Conservation (phyloP, 2,329 filamentous ascomycete species). For the Chalaropsis thielavioides region DNA sequence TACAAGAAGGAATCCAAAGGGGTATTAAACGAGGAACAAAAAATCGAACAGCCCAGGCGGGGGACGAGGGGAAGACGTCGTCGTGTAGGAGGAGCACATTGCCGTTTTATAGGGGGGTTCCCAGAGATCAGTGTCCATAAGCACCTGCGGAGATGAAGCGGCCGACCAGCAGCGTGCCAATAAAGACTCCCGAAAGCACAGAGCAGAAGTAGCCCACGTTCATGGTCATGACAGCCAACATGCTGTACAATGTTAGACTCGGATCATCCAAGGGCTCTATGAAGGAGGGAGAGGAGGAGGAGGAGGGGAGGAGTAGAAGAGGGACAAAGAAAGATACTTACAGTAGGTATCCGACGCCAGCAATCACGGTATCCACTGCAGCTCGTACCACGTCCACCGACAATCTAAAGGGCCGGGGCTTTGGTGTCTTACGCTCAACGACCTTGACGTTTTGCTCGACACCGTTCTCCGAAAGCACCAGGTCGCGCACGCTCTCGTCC, state of each 20-base stretch:
- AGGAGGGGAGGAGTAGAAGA: constrained; percentile 6
- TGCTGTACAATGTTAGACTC: constrained; percentile 37
- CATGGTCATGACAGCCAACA: constrained; percentile 84
- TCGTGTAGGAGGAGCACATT: background rate
- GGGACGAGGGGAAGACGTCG: background rate
- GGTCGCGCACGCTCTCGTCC: constrained; percentile 48
- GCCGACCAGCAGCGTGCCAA: constrained; percentile 72
- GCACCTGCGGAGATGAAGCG: constrained; percentile 36
- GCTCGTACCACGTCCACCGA: constrained; percentile 66
- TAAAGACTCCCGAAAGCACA: constrained; percentile 62
- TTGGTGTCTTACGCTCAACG: constrained; percentile 41
- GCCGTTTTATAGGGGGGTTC: background rate
- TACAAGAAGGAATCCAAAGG: background rate
- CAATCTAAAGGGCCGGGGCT: constrained; percentile 60
- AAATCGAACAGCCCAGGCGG: background rate
- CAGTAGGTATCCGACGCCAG: constrained; percentile 74
- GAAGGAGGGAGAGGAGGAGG: background rate
- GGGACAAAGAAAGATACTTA: constrained; percentile 35
- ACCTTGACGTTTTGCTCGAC: constrained; percentile 68
- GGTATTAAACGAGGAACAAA: constrained; percentile 4
- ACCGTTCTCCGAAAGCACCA: constrained; percentile 58
- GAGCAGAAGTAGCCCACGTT: constrained; percentile 77
- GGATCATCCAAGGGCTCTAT: background rate
- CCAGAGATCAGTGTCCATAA: constrained; percentile 1
- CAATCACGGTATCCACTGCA: constrained; percentile 52